Percentiles rank a stretch among this genome's conserved stretches.
Conservation (phyloP, 305 asterid genomes). For the Stenogyne calaminthoides region DNA sequence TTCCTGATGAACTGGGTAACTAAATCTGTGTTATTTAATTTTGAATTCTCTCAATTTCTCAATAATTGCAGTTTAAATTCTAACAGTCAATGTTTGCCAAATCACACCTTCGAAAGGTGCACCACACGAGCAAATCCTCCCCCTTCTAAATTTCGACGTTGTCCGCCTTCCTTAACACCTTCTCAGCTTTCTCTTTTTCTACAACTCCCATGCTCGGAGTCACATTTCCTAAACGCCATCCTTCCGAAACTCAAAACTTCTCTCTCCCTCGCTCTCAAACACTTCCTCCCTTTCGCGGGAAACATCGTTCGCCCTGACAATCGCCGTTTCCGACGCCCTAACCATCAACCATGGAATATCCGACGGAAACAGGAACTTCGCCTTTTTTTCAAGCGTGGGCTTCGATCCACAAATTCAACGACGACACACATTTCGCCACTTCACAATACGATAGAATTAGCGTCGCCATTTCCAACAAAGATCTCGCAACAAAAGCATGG, state of each 20-base stretch:
- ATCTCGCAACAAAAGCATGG: constrained; percentile 11
- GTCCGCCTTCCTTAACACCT: neutral
- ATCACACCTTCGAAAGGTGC: constrained; percentile 15
- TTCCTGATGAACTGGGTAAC: no score
- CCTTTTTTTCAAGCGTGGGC: neutral
- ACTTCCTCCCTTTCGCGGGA: constrained; percentile 29
- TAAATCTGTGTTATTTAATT: no score
- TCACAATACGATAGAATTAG: neutral
- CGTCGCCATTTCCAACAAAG: neutral
- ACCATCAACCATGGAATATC: constrained; percentile 6
- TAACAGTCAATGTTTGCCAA: no score
- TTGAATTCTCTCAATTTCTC: no score
- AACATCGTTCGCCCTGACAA: constrained; percentile 28
- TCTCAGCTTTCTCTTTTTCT: constrained; percentile 14
- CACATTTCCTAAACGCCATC: constrained; percentile 18
- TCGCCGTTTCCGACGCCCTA: constrained; percentile 26
- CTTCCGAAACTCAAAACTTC: constrained; percentile 29
- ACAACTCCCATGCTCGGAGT: constrained; percentile 14
- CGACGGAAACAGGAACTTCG: neutral
- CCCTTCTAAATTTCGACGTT: constrained; percentile 28
- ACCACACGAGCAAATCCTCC: constrained; percentile 12
- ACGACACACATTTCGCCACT: neutral
- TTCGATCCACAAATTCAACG: neutral
- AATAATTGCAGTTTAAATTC: no score
- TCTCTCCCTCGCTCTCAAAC: constrained; percentile 28